Percentiles rank a stretch among this genome's conserved stretches.
Evolutionary conservation across 2,329 filamentous ascomycete species (phyloP).

Genomic region (Colletotrichum sp.): DNA sequence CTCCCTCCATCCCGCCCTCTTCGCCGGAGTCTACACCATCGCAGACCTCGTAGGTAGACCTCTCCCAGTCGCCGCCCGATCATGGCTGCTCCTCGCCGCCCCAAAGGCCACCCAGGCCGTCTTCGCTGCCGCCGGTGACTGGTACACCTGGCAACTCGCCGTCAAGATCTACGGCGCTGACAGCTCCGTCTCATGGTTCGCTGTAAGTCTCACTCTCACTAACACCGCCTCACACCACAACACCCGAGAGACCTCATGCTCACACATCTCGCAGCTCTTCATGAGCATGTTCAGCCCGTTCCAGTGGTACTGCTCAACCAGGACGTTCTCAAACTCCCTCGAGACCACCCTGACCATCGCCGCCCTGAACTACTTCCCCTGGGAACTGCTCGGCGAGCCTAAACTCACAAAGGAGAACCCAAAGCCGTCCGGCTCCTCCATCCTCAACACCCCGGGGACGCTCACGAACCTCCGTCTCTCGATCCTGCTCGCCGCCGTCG

Average conservation of each 20-base stretch:
- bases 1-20: conserved; percentile 88
- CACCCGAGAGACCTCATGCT: not conserved
- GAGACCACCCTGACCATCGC: conserved; percentile 86
- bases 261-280: conserved; percentile 57
- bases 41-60: conserved; percentile 61
- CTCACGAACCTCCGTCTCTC: conserved; percentile 55
- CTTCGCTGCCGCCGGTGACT: conserved; percentile 81
- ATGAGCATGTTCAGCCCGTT: conserved; percentile 81
- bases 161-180: conserved; percentile 72
- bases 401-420: conserved; percentile 44
- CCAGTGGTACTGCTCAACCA: conserved; percentile 95
- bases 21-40: conserved; percentile 74
- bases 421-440: conserved; percentile 31
- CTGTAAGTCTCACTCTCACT: conserved; percentile 58
- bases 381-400: conserved; percentile 65
- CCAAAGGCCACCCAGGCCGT: conserved; percentile 80
- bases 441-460: conserved; percentile 29
- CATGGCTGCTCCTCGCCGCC: conserved; percentile 71
- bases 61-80: conserved; percentile 58
- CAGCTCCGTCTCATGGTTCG: conserved; percentile 68
- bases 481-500: conserved; percentile 77
- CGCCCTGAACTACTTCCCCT: conserved; percentile 86
- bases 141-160: conserved; percentile 85
- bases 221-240: not conserved
- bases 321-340: conserved; percentile 92